Conservation (phyloP, 2,329 filamentous ascomycete species). For the Bisporella sp. region DNA sequence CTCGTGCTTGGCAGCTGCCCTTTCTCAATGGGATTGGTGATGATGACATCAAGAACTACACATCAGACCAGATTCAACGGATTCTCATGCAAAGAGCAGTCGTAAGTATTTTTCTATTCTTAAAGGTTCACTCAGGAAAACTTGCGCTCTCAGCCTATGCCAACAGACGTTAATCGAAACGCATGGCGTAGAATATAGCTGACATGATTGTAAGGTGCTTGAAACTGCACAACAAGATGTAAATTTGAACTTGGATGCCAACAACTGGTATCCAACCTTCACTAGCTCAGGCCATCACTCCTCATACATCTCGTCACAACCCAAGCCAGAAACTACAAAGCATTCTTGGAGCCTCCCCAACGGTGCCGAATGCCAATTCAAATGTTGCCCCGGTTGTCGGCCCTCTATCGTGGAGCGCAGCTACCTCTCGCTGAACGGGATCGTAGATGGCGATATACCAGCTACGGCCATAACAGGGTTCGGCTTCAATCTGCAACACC, state of each 20-base stretch:
- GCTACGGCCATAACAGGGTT: constrained; percentile 44
- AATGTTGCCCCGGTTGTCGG: constrained; percentile 43
- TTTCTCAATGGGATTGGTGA: constrained; percentile 34
- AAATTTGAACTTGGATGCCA: too few relatives aligned
- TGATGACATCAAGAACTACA: constrained; percentile 38
- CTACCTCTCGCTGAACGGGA: constrained; percentile 42
- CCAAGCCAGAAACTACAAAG: too few relatives aligned
- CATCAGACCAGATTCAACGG: constrained; percentile 37
- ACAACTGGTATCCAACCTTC: too few relatives aligned
- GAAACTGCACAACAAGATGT: too few relatives aligned
- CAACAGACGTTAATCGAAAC: background rate
- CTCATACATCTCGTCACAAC: too few relatives aligned
- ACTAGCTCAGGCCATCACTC: too few relatives aligned
- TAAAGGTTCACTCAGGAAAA: background rate
- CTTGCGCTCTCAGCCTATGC: background rate
- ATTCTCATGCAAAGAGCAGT: constrained; percentile 45
- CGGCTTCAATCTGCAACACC: constrained; percentile 39
- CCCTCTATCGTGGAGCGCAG: constrained; percentile 36
- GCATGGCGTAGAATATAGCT: too few relatives aligned
- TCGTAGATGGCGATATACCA: constrained; percentile 42
- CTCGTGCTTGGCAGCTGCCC: constrained; percentile 12
- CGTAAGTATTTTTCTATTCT: constrained; percentile 28
- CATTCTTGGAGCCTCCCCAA: constrained; percentile 1
- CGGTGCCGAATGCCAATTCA: constrained; percentile 41
- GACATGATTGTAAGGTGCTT: too few relatives aligned